Evolutionary conservation across 805 yeast species (phyloP), one percentile per base, ranked within the genome.

Genomic region (Yarrowia sp.): DNA sequence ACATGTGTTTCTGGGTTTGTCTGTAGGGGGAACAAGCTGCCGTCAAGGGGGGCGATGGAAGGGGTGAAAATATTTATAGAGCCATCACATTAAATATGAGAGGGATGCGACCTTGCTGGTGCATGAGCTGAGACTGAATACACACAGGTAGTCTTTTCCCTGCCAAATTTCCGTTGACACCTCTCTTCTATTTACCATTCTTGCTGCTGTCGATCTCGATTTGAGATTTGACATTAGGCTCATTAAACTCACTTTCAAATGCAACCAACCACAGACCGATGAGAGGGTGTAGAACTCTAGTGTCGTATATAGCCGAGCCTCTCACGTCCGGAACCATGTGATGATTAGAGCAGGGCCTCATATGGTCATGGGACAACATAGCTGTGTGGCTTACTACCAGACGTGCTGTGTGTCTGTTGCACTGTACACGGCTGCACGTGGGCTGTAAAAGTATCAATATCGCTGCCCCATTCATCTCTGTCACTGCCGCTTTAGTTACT

Each of bases 151-250:
- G 7, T 16, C 16, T 16, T 16, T 14, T 8, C 7, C 17, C 38
- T 9, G n/a, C n/a, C n/a, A 14, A 33, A 19, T 16, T 1, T 4
- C 24, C 43, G 2, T 4, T 43, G 48, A 43, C 48, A 24, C n/a
- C 35, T 28, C 51, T 10, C 35, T 17, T 46, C 32, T 41, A 30
- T 41, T 22, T 44, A 44, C 21, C 54, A 48, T 48, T 48, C 54
- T 28, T 48, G 38, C 54, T 48, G 54, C 28, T 32, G 54, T 48
- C 54, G 54, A 48, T 48, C 54, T 32, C 51, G 32, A 16, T 26
- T 26, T 11, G 38, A 12, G n/a, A n/a, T 10, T 10, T 44, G 36
- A n/a, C 52, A 28, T 48, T 48, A 19, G 22, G 16, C 54, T 48
- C 38, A 48, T 48, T 48, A 48, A 32, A 48, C 54, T 48, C 38